Conservation (phyloP, 1,284 basidiomycete species). For the Tilletia indica region DNA sequence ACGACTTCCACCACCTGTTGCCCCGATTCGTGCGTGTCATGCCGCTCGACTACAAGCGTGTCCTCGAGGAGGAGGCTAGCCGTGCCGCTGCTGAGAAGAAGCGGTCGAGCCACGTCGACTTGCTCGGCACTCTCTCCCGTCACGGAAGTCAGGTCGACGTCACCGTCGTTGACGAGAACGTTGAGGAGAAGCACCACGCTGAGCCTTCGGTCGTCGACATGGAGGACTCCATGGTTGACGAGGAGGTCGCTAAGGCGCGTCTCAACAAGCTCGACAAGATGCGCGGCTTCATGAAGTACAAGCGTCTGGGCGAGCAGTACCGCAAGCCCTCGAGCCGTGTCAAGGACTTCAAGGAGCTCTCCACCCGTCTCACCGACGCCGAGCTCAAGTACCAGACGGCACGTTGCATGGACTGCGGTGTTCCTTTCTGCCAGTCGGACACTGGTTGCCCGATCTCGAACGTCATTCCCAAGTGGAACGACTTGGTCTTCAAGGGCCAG, state of each 20-base stretch:
- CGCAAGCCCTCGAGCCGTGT: constrained; percentile 45
- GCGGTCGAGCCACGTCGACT: constrained; percentile 52
- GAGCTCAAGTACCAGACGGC: constrained; percentile 55
- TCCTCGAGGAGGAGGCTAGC: constrained; percentile 52
- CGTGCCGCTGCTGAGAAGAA: constrained; percentile 54
- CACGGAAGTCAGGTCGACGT: constrained; percentile 50
- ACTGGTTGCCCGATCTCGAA: constrained; percentile 53
- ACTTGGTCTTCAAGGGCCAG: constrained; percentile 54
- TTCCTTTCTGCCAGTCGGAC: constrained; percentile 54
- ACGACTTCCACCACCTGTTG: constrained; percentile 51
- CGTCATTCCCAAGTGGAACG: constrained; percentile 55
- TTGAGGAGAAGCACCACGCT: constrained; percentile 31
- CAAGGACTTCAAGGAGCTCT: constrained; percentile 54
- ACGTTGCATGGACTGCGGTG: constrained; percentile 55
- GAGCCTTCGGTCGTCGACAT: constrained; percentile 50
- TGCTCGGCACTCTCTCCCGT: constrained; percentile 51
- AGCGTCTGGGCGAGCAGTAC: constrained; percentile 52
- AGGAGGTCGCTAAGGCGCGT: constrained; percentile 47
- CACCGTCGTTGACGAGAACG: constrained; percentile 33
- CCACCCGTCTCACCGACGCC: constrained; percentile 45
- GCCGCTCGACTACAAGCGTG: constrained; percentile 53
- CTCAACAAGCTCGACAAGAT: constrained; percentile 53
- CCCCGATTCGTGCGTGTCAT: constrained; percentile 53
- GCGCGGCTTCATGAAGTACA: constrained; percentile 55
- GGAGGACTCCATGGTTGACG: constrained; percentile 54